phyloP scores from a whole-genome alignment of 2,329 filamentous ascomycete species.

The Alternaria sp. region DNA sequence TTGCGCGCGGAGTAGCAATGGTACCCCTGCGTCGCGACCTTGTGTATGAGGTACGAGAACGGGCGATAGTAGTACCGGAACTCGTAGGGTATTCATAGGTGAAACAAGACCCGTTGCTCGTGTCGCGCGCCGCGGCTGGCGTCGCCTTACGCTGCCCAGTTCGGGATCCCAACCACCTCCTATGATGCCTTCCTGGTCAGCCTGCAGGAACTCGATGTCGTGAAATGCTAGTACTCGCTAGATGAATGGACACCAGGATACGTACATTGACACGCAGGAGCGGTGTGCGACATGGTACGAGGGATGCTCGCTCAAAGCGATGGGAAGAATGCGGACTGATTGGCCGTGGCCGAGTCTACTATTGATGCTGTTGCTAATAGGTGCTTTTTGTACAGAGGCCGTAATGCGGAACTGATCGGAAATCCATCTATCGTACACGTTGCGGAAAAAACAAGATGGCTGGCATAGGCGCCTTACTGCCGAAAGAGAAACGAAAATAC shows the following conservation, averaged over 20 bases:
- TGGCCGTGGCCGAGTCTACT: constrained; percentile 30
- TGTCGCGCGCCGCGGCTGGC: constrained; percentile 29
- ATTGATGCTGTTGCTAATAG: constrained; percentile 43
- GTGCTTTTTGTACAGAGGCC: constrained; percentile 49
- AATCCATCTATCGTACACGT: constrained; percentile 45
- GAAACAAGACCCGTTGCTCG: constrained; percentile 41
- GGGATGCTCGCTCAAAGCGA: constrained; percentile 18
- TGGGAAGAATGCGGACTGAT: constrained; percentile 18
- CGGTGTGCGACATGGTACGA: constrained; percentile 31
- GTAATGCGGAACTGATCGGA: constrained; percentile 32
- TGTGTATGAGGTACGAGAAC: constrained; percentile 22
- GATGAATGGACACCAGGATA: constrained; percentile 32
- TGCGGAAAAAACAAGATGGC: constrained; percentile 20
- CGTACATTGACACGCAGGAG: constrained; percentile 35
- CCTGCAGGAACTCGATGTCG: constrained; percentile 33
- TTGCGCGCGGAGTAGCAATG: constrained; percentile 5
- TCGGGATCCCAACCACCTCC: constrained; percentile 28
- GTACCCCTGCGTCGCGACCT: constrained; percentile 36
- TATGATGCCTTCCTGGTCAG: constrained; percentile 27
- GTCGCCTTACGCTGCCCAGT: constrained; percentile 26
- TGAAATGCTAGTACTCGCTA: constrained; percentile 20
- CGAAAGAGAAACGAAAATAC: constrained; percentile 12
- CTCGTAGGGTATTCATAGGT: constrained; percentile 27
- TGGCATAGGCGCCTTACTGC: constrained; percentile 9
- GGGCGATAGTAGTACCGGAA: constrained; percentile 26